These are phyloP conservation scores for Salix caprea DNA, from an alignment of 345 rosid species.

Conservation along the genomic window DNA sequence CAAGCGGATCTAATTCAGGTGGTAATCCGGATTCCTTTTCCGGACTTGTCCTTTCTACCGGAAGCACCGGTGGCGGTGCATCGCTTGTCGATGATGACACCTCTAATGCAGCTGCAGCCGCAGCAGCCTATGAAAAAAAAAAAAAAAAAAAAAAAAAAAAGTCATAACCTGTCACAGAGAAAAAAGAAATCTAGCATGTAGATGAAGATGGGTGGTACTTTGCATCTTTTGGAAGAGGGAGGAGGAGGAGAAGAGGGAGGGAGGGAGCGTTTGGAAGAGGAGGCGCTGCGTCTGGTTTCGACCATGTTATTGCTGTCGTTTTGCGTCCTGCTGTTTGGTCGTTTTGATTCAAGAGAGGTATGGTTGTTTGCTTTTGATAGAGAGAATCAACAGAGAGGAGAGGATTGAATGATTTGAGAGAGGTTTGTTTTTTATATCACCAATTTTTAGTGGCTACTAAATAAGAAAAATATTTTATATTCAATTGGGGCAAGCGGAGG, in stretches of 20 bases:
- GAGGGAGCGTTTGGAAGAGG: constrained; percentile 76
- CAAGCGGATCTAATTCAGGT: constrained; percentile 66
- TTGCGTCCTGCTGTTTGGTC: not conserved
- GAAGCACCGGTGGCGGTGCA: constrained; percentile 19
- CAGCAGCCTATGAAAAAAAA: constrained; percentile 24
- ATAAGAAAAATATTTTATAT: not conserved
- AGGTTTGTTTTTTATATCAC: not conserved
- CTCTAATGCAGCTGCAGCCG: constrained; percentile 33
- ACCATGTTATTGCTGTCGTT: constrained; percentile 50
- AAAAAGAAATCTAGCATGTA: not conserved
- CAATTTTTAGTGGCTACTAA: not conserved
- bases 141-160: constrained; percentile 24
- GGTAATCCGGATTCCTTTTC: constrained; percentile 52
- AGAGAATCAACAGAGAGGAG: not conserved
- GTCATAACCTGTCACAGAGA: not conserved
- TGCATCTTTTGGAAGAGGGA: constrained; percentile 63
- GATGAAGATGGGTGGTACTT: constrained; percentile 35
- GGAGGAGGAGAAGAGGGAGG: constrained; percentile 39
- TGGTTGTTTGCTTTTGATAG: not conserved
- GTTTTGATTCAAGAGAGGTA: not conserved
- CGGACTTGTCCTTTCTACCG: constrained; percentile 33
- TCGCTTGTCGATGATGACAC: constrained; percentile 55
- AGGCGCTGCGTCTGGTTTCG: constrained; percentile 87
- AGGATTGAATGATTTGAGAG: constrained; percentile 1
- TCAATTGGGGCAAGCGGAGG: not conserved